These are phyloP conservation scores for Cryphonectria japonica DNA, from an alignment of 2,329 filamentous ascomycete species.

Conservation along the genomic window DNA sequence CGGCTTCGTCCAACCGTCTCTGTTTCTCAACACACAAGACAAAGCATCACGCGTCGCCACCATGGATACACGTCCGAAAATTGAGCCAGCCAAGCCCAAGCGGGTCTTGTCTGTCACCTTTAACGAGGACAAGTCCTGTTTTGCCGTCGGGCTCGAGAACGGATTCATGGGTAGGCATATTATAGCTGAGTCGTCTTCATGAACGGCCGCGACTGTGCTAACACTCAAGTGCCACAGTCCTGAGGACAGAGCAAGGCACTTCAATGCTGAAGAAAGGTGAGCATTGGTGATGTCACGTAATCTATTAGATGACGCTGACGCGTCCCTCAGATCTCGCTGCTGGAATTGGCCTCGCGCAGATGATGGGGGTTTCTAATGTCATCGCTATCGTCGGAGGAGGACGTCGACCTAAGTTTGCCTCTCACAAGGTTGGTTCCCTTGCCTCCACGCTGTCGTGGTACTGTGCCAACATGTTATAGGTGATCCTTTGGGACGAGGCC, in stretches of 20 bases:
- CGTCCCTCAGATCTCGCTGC: conserved; percentile 70
- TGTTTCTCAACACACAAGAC: not conserved
- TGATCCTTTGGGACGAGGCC: conserved; percentile 90
- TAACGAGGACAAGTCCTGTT: conserved; percentile 83
- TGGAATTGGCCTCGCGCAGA: conserved; percentile 80
- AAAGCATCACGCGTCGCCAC: conserved; percentile 31
- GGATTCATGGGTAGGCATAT: conserved; percentile 75
- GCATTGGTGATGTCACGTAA: not conserved
- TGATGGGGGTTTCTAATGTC: conserved; percentile 87
- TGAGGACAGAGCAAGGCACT: conserved; percentile 72
- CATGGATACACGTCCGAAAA: conserved; percentile 90
- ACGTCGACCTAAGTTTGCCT: conserved; percentile 80
- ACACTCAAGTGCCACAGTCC: conserved; percentile 57
- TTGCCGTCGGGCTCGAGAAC: conserved; percentile 82
- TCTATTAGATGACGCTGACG: conserved; percentile 18
- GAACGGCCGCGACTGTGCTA: conserved; percentile 1
- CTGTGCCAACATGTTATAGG: conserved; percentile 43
- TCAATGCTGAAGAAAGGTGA: conserved; percentile 56
- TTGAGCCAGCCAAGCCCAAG: conserved; percentile 75
- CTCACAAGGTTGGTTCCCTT: conserved; percentile 69
- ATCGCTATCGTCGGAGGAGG: conserved; percentile 89
- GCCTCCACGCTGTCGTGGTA: not conserved
- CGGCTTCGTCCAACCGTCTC: not conserved
- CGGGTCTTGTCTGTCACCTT: conserved; percentile 83
- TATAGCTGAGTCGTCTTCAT: not conserved